A percentile compares a stretch with the other conserved stretches of the same genome.
Conservation (phyloP, 176 grass and related monocot genomes). For the Oryza longistaminata region DNA sequence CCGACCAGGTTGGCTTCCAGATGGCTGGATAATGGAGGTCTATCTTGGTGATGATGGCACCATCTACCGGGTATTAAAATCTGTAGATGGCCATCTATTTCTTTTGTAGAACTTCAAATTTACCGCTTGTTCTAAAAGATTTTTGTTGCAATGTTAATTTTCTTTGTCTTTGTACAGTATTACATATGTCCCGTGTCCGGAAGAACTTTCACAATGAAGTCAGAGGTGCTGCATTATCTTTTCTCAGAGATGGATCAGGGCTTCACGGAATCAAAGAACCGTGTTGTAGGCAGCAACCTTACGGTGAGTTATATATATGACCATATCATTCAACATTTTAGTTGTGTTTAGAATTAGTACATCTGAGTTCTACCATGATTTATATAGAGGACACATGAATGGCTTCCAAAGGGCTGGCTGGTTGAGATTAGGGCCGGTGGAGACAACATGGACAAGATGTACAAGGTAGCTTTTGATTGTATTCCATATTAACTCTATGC, state of each 20-base stretch:
- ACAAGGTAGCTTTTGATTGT: slow-evolving; percentile 31
- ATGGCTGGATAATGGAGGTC: slow-evolving; percentile 57
- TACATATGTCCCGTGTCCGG: too few relatives aligned
- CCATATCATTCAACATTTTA: not conserved
- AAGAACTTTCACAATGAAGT: too few relatives aligned
- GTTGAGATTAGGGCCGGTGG: slow-evolving; percentile 45
- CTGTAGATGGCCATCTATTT: too few relatives aligned
- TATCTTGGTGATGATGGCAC: not conserved
- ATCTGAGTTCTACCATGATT: not conserved
- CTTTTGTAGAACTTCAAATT: not conserved
- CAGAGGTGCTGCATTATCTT: too few relatives aligned
- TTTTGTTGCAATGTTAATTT: too few relatives aligned
- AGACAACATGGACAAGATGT: slow-evolving; percentile 44
- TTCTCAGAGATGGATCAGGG: too few relatives aligned
- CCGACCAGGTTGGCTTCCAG: slow-evolving; percentile 52
- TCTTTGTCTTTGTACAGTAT: too few relatives aligned
- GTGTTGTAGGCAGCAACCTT: not conserved
- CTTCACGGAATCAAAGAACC: too few relatives aligned
- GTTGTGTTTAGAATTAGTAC: not conserved
- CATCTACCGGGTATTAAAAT: slow-evolving; percentile 29
- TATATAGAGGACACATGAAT: slow-evolving; percentile 17
- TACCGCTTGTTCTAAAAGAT: too few relatives aligned
- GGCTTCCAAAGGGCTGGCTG: slow-evolving; percentile 50
- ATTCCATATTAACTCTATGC: not conserved
- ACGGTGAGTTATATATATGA: slow-evolving; percentile 3